These are phyloP conservation scores for Pseudocercospora cruenta DNA, from an alignment of 2,329 filamentous ascomycete species.

Conservation along the genomic window DNA sequence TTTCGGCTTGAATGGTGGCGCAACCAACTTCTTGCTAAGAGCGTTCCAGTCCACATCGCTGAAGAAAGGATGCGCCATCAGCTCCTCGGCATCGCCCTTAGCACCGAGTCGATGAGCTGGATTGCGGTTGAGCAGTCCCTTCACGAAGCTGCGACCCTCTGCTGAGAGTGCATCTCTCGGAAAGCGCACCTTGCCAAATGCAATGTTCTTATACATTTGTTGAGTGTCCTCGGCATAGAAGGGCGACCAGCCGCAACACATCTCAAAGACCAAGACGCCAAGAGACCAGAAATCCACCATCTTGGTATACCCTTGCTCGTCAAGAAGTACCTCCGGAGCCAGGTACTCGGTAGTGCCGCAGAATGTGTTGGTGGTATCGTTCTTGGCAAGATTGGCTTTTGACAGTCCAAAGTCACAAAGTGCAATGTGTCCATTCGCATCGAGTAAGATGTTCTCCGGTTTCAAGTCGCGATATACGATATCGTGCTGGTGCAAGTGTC, in stretches of 20 bases:
- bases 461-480: conserved; percentile 98
- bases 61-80: conserved; percentile 95
- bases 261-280: conserved; percentile 96
- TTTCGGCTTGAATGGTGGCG: conserved; percentile 96
- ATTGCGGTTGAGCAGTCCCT: conserved; percentile 94
- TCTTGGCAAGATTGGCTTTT: conserved; percentile 95
- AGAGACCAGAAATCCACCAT: conserved; percentile 99
- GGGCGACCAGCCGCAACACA: conserved; percentile 99
- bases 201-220: conserved; percentile 99
- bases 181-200: conserved; percentile 97
- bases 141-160: conserved; percentile 96
- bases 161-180: conserved; percentile 91
- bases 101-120: conserved; percentile 93
- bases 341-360: conserved; percentile 98
- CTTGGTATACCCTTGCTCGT: conserved; percentile 97
- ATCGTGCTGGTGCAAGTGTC: conserved; percentile 94
- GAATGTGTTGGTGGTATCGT: conserved; percentile 98
- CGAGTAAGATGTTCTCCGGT: conserved; percentile 94
- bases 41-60: conserved; percentile 90
- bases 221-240: conserved; percentile 99
- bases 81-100: conserved; percentile 85
- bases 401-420: conserved; percentile 97
- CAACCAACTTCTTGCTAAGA: conserved; percentile 85
- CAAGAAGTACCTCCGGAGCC: conserved; percentile 89
- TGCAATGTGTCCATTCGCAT: conserved; percentile 96